Evolutionary conservation across 2,329 filamentous ascomycete species (phyloP).

Genomic region (Pseudocercospora musae): DNA sequence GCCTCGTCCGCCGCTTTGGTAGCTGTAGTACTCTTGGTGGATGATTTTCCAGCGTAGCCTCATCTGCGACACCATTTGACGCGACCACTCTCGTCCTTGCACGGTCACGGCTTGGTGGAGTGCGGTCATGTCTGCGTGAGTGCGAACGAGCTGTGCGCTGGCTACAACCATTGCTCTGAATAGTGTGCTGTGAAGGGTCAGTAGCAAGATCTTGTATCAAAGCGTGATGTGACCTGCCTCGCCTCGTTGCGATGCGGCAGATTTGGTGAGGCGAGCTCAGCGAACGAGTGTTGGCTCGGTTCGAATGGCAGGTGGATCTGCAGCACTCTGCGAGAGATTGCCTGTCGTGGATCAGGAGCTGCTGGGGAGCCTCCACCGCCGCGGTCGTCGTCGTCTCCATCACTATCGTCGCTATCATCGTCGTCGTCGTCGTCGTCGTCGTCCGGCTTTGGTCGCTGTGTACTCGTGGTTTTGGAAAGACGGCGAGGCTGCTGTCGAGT

Average conservation of each 20-base stretch:
- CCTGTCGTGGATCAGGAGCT: neutral
- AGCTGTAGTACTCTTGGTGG: neutral
- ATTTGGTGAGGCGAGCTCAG: neutral
- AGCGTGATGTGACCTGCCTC: constrained; percentile 1
- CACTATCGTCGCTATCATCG: constrained; percentile 9
- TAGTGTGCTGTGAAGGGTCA: constrained; percentile 6
- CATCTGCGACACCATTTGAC: constrained; percentile 6
- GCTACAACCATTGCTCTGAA: constrained; percentile 1
- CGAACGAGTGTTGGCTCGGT: constrained; percentile 3
- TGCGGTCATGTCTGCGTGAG: neutral
- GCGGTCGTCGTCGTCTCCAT: constrained; percentile 8
- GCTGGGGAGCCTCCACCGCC: constrained; percentile 5
- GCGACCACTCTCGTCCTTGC: constrained; percentile 8
- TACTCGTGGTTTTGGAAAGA: neutral
- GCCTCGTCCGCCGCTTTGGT: neutral
- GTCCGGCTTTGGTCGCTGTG: neutral
- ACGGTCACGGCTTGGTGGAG: constrained; percentile 4
- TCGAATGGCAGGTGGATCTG: constrained; percentile 5
- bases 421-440: constrained; percentile 12
- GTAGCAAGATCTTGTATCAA: neutral
- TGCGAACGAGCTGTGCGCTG: neutral
- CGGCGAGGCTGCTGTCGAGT: constrained; percentile 1
- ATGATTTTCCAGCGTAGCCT: constrained; percentile 6
- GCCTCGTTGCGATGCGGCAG: constrained; percentile 2
- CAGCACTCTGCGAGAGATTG: neutral